Base-by-base conservation (phyloP, 305 asterid genomes). In the Rubia balearica region DNA sequence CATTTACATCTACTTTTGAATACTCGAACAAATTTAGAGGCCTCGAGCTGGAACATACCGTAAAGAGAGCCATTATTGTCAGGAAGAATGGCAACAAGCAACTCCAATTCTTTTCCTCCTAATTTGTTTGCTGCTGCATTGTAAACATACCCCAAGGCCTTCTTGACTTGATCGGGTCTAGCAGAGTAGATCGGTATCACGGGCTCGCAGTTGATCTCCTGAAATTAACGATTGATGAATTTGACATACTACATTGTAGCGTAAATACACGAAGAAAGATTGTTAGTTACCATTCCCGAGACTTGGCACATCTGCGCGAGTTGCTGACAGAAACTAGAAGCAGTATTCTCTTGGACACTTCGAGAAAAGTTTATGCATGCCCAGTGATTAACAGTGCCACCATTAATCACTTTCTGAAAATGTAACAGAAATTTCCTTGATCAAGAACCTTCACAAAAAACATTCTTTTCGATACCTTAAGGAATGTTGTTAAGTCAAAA, bases 401-500 rank as follows among this genome's bases (percentile, higher is more conserved):
- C 83, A 65, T 81, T 76, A 27, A 81, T 78, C 71, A 81, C 81
- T 78, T 81, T 81, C 85, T 81, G 83, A 53, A 78, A 56, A n/a
- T 45, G 72, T 19, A 69, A 69, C 19, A 76, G 21, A 24, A 61
- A 1, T 30, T 65, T 69, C 41, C 24, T 6, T 0, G 57, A 41
- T n/a, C 13, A 21, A 55, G 42, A 42, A 38, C 64, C 73, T 36
- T 59, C 62, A 27, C 38, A 33, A 13, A 13, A 61, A 24, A 7
- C 14, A 69, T 67, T 19, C 12, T 53, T 42, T 11, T 14, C n/a
- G 12, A 56, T 4, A n/a, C 21, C 36, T 19, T 3, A 1, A 19
- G n/a, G 38, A 30, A 22, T 30, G 6, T 19, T 67, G 30, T 22
- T 55, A 41, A 49, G 12, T 2, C 12, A 53, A 1, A 14, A 41